phyloP scores from a whole-genome alignment of 2,329 filamentous ascomycete genomes.

The Pseudopyricularia cyperi region DNA sequence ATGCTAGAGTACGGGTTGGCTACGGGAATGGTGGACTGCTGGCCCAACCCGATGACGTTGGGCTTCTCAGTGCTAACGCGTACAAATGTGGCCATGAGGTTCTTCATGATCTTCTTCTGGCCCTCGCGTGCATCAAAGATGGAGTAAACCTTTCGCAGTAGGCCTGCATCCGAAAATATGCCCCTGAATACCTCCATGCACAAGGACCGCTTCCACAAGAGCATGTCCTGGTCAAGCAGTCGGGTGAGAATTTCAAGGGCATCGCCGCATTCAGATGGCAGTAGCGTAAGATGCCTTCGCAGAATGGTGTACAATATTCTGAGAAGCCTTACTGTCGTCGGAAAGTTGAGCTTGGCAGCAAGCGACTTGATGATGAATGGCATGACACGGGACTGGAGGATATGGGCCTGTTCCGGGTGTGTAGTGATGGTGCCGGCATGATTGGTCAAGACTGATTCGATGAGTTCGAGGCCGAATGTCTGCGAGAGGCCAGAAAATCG shows the following conservation, averaged over 20 bases:
- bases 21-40: slow-evolving; percentile 73
- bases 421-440: slow-evolving; percentile 67
- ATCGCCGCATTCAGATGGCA: slow-evolving; percentile 71
- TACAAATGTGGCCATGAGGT: slow-evolving; percentile 81
- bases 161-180: slow-evolving; percentile 67
- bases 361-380: slow-evolving; percentile 69
- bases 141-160: slow-evolving; percentile 68
- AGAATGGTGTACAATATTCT: slow-evolving; percentile 75
- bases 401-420: slow-evolving; percentile 69
- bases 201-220: slow-evolving; percentile 74
- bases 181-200: slow-evolving; percentile 86
- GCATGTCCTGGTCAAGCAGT: slow-evolving; percentile 74
- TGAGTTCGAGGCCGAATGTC: slow-evolving; percentile 78
- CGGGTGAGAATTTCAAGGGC: slow-evolving; percentile 72
- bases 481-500: slow-evolving; percentile 66
- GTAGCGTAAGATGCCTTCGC: slow-evolving; percentile 60
- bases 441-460: slow-evolving; percentile 80
- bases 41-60: slow-evolving; percentile 71
- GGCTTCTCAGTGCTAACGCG: slow-evolving; percentile 86
- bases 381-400: slow-evolving; percentile 67
- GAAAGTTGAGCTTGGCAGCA: slow-evolving; percentile 66
- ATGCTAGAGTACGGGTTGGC: slow-evolving; percentile 40
- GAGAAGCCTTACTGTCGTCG: slow-evolving; percentile 68
- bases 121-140: slow-evolving; percentile 64
- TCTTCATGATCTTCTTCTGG: slow-evolving; percentile 64